Evolutionary conservation across 2,329 filamentous ascomycete genomes (phyloP).

Genomic region (Cadophora malorum): DNA sequence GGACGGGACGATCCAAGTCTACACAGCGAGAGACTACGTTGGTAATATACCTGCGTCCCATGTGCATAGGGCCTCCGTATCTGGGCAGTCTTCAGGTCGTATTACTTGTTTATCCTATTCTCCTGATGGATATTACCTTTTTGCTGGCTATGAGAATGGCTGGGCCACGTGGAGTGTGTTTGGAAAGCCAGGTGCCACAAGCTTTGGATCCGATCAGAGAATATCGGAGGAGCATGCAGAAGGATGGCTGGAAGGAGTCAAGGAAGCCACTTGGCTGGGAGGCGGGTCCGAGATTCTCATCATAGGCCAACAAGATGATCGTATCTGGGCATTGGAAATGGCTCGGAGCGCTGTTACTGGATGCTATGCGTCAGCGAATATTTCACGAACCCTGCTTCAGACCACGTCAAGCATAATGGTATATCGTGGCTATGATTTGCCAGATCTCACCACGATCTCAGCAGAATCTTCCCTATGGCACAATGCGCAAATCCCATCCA

Average conservation of each 20-base stretch:
- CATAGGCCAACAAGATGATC: conserved; percentile 72
- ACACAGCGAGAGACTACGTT: conserved; percentile 89
- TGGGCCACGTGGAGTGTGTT: conserved; percentile 99
- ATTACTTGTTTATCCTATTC: conserved; percentile 84
- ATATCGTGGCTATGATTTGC: conserved; percentile 90
- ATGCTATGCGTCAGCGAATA: conserved; percentile 89
- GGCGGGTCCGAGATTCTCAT: conserved; percentile 87
- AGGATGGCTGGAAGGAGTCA: conserved; percentile 81
- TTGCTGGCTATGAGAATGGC: conserved; percentile 88
- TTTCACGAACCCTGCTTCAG: conserved; percentile 87
- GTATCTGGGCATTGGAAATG: conserved; percentile 88
- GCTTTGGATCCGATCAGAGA: conserved; percentile 73
- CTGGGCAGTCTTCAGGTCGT: conserved; percentile 69
- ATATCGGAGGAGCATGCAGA: conserved; percentile 75
- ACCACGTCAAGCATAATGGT: conserved; percentile 89
- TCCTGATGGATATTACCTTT: conserved; percentile 94
- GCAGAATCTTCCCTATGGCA: conserved; percentile 96
- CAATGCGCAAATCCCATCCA: conserved; percentile 81
- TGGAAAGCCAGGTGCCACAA: conserved; percentile 85
- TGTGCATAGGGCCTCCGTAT: conserved; percentile 72
- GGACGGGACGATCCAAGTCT: conserved; percentile 84
- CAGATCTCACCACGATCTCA: conserved; percentile 89
- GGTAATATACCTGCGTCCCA: conserved; percentile 93
- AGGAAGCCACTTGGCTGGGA: conserved; percentile 83
- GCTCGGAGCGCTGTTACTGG: conserved; percentile 91